Evolutionary conservation across 768 basidiomycete genomes (phyloP), one percentile per base, ranked within the genome.

Genomic region (Hemileccinum rubropunctum): DNA sequence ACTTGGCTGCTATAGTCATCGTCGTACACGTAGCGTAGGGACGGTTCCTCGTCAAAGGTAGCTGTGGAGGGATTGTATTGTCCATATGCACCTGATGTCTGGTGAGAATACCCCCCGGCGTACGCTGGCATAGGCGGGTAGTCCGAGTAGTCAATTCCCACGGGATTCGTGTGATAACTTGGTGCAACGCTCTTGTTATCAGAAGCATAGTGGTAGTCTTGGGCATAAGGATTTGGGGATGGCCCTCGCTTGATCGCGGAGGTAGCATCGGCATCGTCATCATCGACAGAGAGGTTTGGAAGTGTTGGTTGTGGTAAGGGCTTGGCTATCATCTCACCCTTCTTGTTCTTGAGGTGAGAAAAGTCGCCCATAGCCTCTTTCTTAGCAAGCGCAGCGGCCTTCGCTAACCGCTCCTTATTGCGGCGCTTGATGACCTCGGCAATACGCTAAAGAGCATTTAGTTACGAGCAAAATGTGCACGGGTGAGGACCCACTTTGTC

Each of bases 241-340:
- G 68, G 72, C 8, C 81, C 81, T 48, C 80, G 77, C 56, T 84
- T 76, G 39, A 71, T 73, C 17, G 80, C 78, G 5, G 84, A 79
- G 1, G 72, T 68, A 44, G 82, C 74, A 52, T 86, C 82, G 46
- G 77, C 66, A 38, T 72, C 66, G 38, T 73, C 84, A 55, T 94
- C 89, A 48, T 95, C 87, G 40, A 97, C 77, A n/a, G 82, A 84
- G 43, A 99, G 76, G 56, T 89, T 90, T 13, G 97, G 97, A 30
- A 98, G 79, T 9, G 97, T 99, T 1, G 97, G 97, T 69, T 97
- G 93, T 17, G 93, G 91, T 6, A 92, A 77, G 10, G 85, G 86
- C 58, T 85, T 80, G n/a, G 76, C 81, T 48, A 90, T 77, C 61
- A 88, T 71, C 64, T 91, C 85, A 48, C 92, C 94, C 66, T 90